Evolutionary conservation across 2,329 filamentous ascomycete genomes (phyloP).

Genomic region (Xylaria sp.): DNA sequence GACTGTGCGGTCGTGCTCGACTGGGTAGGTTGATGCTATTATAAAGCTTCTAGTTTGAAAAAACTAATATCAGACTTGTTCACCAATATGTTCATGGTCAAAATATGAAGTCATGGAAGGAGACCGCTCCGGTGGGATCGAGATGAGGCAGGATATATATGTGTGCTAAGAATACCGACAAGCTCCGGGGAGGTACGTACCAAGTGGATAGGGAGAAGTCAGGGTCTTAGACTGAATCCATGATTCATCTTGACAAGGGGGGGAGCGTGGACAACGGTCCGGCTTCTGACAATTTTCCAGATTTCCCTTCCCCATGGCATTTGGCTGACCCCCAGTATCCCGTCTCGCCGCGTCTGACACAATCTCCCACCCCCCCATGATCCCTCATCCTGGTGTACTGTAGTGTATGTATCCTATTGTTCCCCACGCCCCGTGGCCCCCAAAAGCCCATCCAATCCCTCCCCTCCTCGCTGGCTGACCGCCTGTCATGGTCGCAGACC

Average conservation of each 20-base stretch:
- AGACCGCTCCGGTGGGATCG: slow-evolving; percentile 41
- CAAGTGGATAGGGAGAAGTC: slow-evolving; percentile 35
- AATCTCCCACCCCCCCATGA: slow-evolving; percentile 32
- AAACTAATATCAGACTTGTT: slow-evolving; percentile 31
- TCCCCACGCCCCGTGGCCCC: slow-evolving; percentile 39
- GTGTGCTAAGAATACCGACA: slow-evolving; percentile 34
- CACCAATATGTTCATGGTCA: slow-evolving; percentile 40
- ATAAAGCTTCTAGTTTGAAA: slow-evolving; percentile 15
- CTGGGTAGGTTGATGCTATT: slow-evolving; percentile 34
- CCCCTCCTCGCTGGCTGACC: slow-evolving; percentile 46
- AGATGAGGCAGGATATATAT: slow-evolving; percentile 49
- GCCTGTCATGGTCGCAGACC: slow-evolving; percentile 47
- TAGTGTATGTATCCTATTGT: slow-evolving; percentile 14
- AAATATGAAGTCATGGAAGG: slow-evolving; percentile 44
- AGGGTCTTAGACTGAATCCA: slow-evolving; percentile 34
- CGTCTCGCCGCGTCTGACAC: slow-evolving; percentile 39
- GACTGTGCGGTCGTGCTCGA: slow-evolving; percentile 15
- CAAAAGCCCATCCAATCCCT: slow-evolving; percentile 39
- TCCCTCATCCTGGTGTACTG: slow-evolving; percentile 15
- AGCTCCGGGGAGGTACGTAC: slow-evolving; percentile 33
- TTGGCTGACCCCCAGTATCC: slow-evolving; percentile 35
- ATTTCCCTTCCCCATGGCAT: slow-evolving; percentile 40
- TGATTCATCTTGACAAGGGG: slow-evolving; percentile 39
- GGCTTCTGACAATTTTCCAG: slow-evolving; percentile 40
- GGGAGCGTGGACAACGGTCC: slow-evolving; percentile 33